Conservation (phyloP, 2,329 filamentous ascomycete species). For the Fusarium oxysporum region DNA sequence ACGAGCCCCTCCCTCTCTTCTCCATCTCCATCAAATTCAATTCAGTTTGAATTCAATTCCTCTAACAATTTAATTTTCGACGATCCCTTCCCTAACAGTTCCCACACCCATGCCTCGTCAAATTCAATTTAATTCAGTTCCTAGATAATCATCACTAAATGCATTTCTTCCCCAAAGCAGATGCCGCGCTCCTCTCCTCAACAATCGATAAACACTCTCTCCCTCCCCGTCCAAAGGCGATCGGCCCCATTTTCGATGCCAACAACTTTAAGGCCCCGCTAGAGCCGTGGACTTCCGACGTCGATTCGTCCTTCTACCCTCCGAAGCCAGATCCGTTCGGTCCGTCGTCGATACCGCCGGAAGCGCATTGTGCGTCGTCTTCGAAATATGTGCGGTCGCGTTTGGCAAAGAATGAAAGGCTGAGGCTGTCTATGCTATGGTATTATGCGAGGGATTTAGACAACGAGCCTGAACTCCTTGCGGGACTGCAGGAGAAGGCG, state of each 20-base stretch:
- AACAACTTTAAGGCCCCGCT: slow-evolving; percentile 20
- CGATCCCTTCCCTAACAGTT: not conserved
- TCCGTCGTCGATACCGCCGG: slow-evolving; percentile 23
- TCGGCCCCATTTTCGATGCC: slow-evolving; percentile 40
- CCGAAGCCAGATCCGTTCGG: slow-evolving; percentile 13
- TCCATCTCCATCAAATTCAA: not conserved
- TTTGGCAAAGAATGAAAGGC: slow-evolving; percentile 46
- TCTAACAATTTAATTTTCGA: not conserved
- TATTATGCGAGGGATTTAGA: slow-evolving; percentile 57
- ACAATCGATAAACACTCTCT: slow-evolving; percentile 20
- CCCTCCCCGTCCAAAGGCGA: slow-evolving; percentile 16
- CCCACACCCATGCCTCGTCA: not conserved
- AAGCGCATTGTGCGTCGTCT: not conserved
- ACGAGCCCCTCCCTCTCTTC: not conserved
- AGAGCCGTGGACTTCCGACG: slow-evolving; percentile 24
- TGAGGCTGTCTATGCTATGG: slow-evolving; percentile 53
- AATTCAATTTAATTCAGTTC: not conserved
- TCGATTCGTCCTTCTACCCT: slow-evolving; percentile 7
- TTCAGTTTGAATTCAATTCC: not conserved
- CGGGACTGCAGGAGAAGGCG: slow-evolving; percentile 56
- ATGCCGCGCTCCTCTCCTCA: slow-evolving; percentile 42
- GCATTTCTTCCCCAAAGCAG: slow-evolving; percentile 45
- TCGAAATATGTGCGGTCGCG: slow-evolving; percentile 40
- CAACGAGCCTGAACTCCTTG: slow-evolving; percentile 54
- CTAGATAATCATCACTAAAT: slow-evolving; percentile 3